phyloP scores from a whole-genome alignment of 225 moss, liverwort and hornwort genomes.

The Anthoceros angustus region DNA sequence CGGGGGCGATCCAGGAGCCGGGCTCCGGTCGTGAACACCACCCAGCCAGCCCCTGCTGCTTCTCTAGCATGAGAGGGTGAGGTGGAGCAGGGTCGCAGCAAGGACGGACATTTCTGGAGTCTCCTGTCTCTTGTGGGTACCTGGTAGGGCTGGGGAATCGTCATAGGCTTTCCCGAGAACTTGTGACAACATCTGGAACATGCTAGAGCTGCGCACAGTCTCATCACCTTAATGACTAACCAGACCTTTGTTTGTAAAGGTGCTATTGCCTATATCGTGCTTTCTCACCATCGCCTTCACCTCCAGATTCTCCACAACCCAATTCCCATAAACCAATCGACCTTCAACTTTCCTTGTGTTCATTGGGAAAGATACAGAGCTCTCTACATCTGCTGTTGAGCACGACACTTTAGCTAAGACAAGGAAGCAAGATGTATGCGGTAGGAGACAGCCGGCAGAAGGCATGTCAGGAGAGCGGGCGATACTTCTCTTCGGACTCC shows the following conservation, averaged over 20 bases:
- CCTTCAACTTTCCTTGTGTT: no score
- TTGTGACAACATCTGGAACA: not conserved
- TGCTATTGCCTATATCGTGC: no score
- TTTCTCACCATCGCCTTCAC: no score
- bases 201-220: not conserved
- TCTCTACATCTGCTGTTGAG: not conserved
- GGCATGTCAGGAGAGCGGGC: not conserved
- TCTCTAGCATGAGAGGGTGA: not conserved
- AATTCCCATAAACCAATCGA: no score
- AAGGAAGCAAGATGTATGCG: not conserved
- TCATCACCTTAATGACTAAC: not conserved
- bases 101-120: not conserved
- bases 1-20: not conserved
- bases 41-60: not conserved
- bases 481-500: not conserved
- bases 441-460: constrained; percentile 3
- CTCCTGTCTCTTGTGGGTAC: not conserved
- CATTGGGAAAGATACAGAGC: no score
- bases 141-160: no score
- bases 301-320: no score
- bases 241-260: no score
- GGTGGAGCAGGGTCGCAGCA: not conserved
- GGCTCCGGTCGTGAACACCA: not conserved
- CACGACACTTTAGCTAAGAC: not conserved
- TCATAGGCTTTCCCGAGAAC: no score